These are phyloP conservation scores for Xylogone sp. DNA, from an alignment of 2,329 filamentous ascomycete genomes.

Conservation along the genomic window DNA sequence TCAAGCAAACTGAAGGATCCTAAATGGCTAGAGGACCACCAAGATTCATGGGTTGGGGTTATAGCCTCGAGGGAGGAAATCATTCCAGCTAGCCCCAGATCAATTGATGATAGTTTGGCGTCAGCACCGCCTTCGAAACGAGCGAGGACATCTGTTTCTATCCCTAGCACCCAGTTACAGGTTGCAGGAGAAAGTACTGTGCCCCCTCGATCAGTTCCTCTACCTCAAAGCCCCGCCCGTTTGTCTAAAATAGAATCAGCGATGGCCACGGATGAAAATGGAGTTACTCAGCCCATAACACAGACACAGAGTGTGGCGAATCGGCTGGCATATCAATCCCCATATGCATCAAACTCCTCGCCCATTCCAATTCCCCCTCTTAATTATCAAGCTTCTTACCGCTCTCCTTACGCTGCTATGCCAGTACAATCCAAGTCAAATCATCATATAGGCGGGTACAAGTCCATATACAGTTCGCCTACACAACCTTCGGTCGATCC, in stretches of 20 bases:
- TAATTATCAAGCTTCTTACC: neutral
- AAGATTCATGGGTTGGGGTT: slow-evolving; percentile 9
- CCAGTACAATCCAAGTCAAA: slow-evolving; percentile 1
- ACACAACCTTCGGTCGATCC: neutral
- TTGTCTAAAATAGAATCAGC: neutral
- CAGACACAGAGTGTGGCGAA: neutral
- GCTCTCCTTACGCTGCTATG: neutral
- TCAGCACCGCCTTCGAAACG: neutral
- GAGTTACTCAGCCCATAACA: neutral
- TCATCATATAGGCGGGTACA: neutral
- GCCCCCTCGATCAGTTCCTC: neutral
- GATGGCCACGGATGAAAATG: neutral
- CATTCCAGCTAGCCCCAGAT: neutral
- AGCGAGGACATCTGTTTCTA: neutral
- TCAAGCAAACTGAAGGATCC: slow-evolving; percentile 10
- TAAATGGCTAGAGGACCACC: slow-evolving; percentile 4
- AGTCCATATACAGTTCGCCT: neutral
- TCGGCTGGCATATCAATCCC: neutral
- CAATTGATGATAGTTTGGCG: neutral
- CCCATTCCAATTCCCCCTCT: neutral
- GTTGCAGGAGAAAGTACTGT: neutral
- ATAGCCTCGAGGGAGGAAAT: slow-evolving; percentile 6
- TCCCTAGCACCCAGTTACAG: neutral
- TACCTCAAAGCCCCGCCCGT: neutral
- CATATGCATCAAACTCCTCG: neutral